Percentiles rank a stretch among this genome's conserved stretches.
phyloP scores from a whole-genome alignment of 176 grass and related monocot genomes.

The Carex littledalei region DNA sequence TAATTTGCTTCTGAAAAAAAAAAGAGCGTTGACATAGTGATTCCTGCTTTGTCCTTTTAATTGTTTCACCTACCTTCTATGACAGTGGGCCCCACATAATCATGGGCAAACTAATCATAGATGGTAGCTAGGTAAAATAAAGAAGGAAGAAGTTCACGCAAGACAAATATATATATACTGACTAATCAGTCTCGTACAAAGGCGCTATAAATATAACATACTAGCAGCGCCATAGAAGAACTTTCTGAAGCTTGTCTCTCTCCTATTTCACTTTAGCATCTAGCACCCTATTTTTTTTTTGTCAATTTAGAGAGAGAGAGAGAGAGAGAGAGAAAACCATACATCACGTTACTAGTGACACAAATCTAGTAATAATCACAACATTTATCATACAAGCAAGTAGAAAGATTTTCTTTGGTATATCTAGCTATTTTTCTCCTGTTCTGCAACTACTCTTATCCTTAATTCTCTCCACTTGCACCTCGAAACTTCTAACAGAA shows the following conservation, averaged over 20 bases:
- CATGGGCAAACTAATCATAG: no score
- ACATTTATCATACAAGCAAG: background rate
- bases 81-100: no score
- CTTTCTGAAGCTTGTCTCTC: background rate
- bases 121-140: no score
- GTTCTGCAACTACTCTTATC: slow-evolving; percentile 16
- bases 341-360: slow-evolving; percentile 18
- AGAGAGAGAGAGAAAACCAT: background rate
- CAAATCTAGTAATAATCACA: slow-evolving; percentile 22
- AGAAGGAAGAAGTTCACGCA: background rate
- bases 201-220: slow-evolving; percentile 1
- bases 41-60: no score
- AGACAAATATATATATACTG: background rate
- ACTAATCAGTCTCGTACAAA: background rate
- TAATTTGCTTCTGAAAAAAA: no score
- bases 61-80: no score
- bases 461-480: slow-evolving; percentile 15
- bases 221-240: slow-evolving; percentile 13
- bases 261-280: slow-evolving; percentile 14
- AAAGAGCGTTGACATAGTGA: no score
- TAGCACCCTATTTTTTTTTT: background rate
- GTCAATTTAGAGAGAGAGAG: slow-evolving; percentile 11
- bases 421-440: background rate
- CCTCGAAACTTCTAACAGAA: background rate
- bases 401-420: background rate